These are phyloP conservation scores for Globisporangium cylindrosporum DNA, from an alignment of 352 stramenopile genomes.

Conservation along the genomic window DNA sequence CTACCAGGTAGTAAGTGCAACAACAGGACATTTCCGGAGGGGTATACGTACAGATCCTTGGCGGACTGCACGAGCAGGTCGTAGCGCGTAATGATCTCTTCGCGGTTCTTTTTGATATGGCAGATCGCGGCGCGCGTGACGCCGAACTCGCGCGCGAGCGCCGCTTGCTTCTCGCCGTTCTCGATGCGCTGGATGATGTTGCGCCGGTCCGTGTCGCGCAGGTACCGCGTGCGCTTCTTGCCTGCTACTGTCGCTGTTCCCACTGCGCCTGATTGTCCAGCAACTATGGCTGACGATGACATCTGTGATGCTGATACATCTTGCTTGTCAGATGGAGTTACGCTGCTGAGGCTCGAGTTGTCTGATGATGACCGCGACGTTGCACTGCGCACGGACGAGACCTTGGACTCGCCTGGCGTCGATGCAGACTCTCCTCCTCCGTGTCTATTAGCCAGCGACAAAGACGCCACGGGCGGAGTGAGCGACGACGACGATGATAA, in stretches of 20 bases:
- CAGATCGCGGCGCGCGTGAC: constrained; percentile 68
- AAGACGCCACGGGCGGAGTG: neutral
- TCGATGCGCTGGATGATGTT: constrained; percentile 71
- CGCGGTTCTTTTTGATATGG: constrained; percentile 79
- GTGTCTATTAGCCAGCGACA: neutral
- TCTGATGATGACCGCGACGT: neutral
- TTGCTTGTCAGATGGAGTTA: neutral
- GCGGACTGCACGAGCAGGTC: constrained; percentile 53
- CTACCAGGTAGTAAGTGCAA: neutral
- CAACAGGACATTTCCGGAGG: neutral
- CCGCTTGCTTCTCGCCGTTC: constrained; percentile 61
- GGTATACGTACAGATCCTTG: constrained; percentile 42
- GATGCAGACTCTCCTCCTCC: neutral
- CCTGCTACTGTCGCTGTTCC: neutral
- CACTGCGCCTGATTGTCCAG: neutral
- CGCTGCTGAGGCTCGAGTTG: neutral
- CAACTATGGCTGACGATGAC: neutral
- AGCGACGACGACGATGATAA: neutral
- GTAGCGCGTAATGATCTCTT: constrained; percentile 68
- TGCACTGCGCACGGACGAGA: neutral
- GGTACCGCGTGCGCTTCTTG: constrained; percentile 48
- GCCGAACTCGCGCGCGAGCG: constrained; percentile 60
- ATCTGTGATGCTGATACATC: neutral
- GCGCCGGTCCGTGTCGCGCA: constrained; percentile 53
- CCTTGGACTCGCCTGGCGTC: neutral